These are phyloP conservation scores for Musa balbisiana DNA, from an alignment of 202 grass and related monocot genomes.

Conservation along the genomic window DNA sequence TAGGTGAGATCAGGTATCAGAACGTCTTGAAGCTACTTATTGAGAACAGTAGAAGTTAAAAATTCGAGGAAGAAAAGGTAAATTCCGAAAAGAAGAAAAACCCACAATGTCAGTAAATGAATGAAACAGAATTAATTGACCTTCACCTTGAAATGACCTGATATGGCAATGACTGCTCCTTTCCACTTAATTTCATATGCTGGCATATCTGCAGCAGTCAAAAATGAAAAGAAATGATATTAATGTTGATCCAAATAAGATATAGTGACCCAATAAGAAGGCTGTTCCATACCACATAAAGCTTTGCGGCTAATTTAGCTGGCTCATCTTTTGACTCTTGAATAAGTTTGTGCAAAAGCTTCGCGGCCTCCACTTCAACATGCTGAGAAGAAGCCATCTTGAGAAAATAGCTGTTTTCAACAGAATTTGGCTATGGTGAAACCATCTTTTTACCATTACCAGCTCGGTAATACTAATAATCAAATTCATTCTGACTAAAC, in stretches of 20 bases:
- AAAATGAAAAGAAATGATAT: constrained; percentile 27
- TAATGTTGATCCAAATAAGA: neutral
- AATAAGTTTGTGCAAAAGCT: constrained; percentile 97
- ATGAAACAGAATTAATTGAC: constrained; percentile 11
- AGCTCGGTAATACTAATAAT: neutral
- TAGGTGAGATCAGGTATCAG: neutral
- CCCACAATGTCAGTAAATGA: neutral
- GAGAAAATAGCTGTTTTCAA: constrained; percentile 26
- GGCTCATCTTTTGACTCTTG: constrained; percentile 97
- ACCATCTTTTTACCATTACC: too few species aligned
- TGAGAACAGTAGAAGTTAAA: neutral
- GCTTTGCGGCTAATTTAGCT: constrained; percentile 88
- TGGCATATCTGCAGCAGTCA: constrained; percentile 68
- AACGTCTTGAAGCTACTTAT: neutral
- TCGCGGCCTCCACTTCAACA: constrained; percentile 95
- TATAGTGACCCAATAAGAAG: neutral
- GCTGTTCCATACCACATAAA: constrained; percentile 71
- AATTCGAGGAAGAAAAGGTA: too few species aligned
- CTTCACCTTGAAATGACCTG: constrained; percentile 95
- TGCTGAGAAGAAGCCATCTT: constrained; percentile 84
- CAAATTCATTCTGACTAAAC: neutral
- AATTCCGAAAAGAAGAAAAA: neutral
- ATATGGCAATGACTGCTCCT: constrained; percentile 94
- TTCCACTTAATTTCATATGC: constrained; percentile 98
- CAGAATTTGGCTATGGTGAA: neutral